Percentiles rank a stretch among this genome's conserved stretches.
phyloP scores from a whole-genome alignment of 805 yeast species.

The Cyberlindnera saturnus region DNA sequence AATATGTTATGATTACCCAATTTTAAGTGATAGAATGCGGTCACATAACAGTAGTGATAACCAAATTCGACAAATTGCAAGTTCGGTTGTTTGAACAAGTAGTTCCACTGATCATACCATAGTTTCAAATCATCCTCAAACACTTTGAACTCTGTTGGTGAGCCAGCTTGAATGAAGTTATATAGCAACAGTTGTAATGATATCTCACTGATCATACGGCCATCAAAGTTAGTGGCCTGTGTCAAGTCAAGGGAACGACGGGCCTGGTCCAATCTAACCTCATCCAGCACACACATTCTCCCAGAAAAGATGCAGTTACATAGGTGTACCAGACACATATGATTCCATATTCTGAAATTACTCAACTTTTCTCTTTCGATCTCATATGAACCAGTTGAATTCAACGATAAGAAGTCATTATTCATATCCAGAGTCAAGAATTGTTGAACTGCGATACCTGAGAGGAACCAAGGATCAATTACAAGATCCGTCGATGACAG shows the following conservation, averaged over 20 bases:
- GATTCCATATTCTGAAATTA: conserved; percentile 64
- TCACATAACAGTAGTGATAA: conserved; percentile 53
- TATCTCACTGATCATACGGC: conserved; percentile 76
- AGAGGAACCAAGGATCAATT: conserved; percentile 66
- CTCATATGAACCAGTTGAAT: conserved; percentile 5
- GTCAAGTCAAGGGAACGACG: conserved; percentile 50
- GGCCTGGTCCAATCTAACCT: conserved; percentile 51
- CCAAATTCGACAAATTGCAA: conserved; percentile 70
- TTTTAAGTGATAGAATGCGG: conserved; percentile 39
- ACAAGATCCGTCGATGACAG: conserved; percentile 45
- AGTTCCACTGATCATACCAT: conserved; percentile 70
- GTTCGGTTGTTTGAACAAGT: conserved; percentile 61
- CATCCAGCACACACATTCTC: conserved; percentile 56
- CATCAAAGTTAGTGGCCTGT: conserved; percentile 70
- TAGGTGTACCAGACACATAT: conserved; percentile 59
- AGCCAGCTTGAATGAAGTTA: conserved; percentile 43
- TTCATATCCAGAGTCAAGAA: conserved; percentile 45
- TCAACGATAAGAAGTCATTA: conserved; percentile 12
- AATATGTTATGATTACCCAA: conserved; percentile 11
- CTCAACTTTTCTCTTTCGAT: conserved; percentile 35
- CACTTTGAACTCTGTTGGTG: conserved; percentile 23
- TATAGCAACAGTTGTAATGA: conserved; percentile 53
- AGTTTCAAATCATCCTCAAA: conserved; percentile 43
- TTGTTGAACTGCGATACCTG: conserved; percentile 59
- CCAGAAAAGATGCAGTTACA: conserved; percentile 64